Conservation (phyloP, 2,329 filamentous ascomycete genomes). For the Fusarium drepaniforme region DNA sequence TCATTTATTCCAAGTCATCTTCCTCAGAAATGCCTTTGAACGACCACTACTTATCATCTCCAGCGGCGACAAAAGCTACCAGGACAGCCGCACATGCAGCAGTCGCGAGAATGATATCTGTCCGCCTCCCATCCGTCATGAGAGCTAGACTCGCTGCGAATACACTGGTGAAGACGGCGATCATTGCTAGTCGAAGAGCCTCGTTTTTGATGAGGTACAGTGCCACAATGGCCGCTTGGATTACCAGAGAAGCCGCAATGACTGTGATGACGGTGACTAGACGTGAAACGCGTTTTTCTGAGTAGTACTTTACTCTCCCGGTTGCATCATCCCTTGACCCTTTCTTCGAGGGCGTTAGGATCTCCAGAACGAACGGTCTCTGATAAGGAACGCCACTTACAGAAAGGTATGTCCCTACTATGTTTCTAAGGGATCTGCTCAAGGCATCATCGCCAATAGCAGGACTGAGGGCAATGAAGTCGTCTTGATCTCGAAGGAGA, state of each 20-base stretch:
- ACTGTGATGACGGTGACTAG: not conserved
- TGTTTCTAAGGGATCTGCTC: not conserved
- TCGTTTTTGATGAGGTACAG: not conserved
- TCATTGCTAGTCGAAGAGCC: not conserved
- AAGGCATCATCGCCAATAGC: not conserved
- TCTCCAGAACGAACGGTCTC: not conserved
- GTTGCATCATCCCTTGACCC: not conserved
- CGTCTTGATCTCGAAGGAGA: not conserved
- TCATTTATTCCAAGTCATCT: no score
- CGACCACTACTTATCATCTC: not conserved
- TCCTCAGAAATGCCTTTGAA: not conserved
- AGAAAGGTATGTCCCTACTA: not conserved
- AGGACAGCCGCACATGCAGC: not conserved
- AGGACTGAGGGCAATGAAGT: not conserved
- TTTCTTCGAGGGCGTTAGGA: not conserved
- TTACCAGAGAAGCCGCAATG: not conserved
- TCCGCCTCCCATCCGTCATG: not conserved
- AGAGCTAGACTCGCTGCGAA: not conserved
- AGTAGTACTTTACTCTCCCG: not conserved
- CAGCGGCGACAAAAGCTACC: not conserved
- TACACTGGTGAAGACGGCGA: not conserved
- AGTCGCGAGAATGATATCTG: not conserved
- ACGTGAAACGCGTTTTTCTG: not conserved
- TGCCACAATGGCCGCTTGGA: not conserved
- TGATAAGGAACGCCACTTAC: not conserved